Evolutionary conservation across 352 stramenopile species (phyloP).

Genomic region (Blastocystis sp.): DNA sequence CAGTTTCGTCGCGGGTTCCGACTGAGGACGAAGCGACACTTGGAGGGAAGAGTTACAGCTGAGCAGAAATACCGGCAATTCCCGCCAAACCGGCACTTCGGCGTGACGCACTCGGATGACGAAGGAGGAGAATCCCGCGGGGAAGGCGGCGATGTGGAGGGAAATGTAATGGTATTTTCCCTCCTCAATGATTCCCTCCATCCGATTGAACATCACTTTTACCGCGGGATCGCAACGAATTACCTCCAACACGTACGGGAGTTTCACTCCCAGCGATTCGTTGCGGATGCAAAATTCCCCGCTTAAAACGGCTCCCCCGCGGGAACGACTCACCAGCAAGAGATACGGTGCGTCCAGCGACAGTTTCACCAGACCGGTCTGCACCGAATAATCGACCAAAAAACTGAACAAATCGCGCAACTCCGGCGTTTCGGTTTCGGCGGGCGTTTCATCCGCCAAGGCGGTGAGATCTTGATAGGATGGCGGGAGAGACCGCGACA

Average conservation of each 20-base stretch:
- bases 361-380: neutral
- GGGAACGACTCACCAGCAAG: neutral
- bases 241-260: conserved; percentile 1
- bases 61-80: neutral
- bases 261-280: conserved; percentile 27
- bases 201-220: neutral
- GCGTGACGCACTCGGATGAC: neutral
- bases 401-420: conserved; percentile 32
- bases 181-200: conserved; percentile 6
- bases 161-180: conserved; percentile 26
- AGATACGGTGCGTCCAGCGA: neutral
- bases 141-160: neutral
- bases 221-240: neutral
- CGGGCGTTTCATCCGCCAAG: neutral
- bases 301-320: neutral
- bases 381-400: conserved; percentile 13
- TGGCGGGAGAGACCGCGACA: neutral
- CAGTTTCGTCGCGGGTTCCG: neutral
- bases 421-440: neutral
- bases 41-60: neutral
- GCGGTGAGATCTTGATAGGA: neutral
- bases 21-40: neutral
- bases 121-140: neutral
- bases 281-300: conserved; percentile 20
- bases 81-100: neutral